Evolutionary conservation across 768 basidiomycete species (phyloP).

Genomic region (Trametes cubensis): DNA sequence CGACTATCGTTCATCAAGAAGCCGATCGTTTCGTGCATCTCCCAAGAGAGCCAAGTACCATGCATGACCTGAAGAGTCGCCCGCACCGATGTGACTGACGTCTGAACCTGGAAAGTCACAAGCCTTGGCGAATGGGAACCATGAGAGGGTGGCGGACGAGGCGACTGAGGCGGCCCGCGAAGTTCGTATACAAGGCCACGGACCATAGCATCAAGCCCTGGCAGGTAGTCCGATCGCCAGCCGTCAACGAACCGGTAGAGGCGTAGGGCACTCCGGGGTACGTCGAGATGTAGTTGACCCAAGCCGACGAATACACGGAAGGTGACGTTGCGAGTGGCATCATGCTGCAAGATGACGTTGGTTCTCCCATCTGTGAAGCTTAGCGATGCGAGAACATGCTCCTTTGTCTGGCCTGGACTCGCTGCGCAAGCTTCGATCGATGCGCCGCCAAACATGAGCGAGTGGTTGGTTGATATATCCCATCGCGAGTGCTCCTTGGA

Average conservation of each 20-base stretch:
- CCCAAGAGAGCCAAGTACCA: constrained; percentile 85
- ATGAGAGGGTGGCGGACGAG: constrained; percentile 28
- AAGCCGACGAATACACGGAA: constrained; percentile 49
- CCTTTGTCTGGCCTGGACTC: constrained; percentile 39
- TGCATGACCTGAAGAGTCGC: constrained; percentile 83
- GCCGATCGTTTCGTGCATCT: constrained; percentile 51
- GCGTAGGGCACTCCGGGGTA: constrained; percentile 81
- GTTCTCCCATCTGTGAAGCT: constrained; percentile 48
- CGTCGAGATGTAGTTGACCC: constrained; percentile 52
- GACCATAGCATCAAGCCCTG: constrained; percentile 69
- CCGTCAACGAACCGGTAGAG: constrained; percentile 79
- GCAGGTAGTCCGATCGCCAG: constrained; percentile 80
- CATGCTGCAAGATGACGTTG: constrained; percentile 51
- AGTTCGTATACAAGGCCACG: constrained; percentile 69
- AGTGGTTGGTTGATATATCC: constrained; percentile 50
- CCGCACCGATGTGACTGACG: constrained; percentile 51
- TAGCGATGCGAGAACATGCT: constrained; percentile 61
- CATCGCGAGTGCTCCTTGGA: constrained; percentile 1
- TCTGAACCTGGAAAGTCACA: constrained; percentile 51
- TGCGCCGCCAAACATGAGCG: constrained; percentile 51
- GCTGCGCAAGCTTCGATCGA: constrained; percentile 62
- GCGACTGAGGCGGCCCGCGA: constrained; percentile 43
- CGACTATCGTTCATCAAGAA: constrained; percentile 38
- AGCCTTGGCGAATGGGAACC: constrained; percentile 15
- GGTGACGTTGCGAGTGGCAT: constrained; percentile 42